A percentile compares a stretch with the other conserved stretches of the same genome.
phyloP scores from a whole-genome alignment of 2,329 filamentous ascomycete genomes.

The Pestalotiopsis sp. region DNA sequence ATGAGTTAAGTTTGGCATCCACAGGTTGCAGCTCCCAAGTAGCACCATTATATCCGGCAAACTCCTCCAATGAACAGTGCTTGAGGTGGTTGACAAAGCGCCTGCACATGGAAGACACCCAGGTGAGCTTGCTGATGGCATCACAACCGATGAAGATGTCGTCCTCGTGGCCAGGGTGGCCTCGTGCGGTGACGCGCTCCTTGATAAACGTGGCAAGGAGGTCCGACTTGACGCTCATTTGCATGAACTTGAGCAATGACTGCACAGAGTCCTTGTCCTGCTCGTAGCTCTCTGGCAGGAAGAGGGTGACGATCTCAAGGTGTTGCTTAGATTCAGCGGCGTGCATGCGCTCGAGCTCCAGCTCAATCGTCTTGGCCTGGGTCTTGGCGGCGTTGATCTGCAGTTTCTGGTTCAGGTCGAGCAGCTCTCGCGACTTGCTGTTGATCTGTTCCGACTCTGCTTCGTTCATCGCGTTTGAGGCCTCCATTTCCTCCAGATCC shows the following conservation, averaged over 20 bases:
- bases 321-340: slow-evolving; percentile 89
- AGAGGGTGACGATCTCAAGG: slow-evolving; percentile 84
- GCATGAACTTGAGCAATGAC: slow-evolving; percentile 83
- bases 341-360: slow-evolving; percentile 84
- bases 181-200: slow-evolving; percentile 72
- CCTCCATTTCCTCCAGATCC: slow-evolving; percentile 89
- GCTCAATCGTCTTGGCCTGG: slow-evolving; percentile 90
- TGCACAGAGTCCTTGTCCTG: slow-evolving; percentile 84
- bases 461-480: slow-evolving; percentile 90
- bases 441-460: slow-evolving; percentile 90
- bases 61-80: slow-evolving; percentile 76
- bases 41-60: slow-evolving; percentile 76
- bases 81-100: slow-evolving; percentile 82
- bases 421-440: slow-evolving; percentile 87
- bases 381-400: slow-evolving; percentile 89
- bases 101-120: slow-evolving; percentile 81
- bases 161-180: slow-evolving; percentile 71
- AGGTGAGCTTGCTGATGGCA: slow-evolving; percentile 81
- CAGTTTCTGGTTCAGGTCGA: slow-evolving; percentile 94
- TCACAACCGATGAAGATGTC: slow-evolving; percentile 80
- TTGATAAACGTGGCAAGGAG: slow-evolving; percentile 78
- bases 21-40: slow-evolving; percentile 89
- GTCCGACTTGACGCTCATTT: slow-evolving; percentile 85
- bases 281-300: slow-evolving; percentile 83
- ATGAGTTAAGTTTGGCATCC: slow-evolving; percentile 83